phyloP scores from a whole-genome alignment of 306 rosid genomes.

The Cicer judaicum region DNA sequence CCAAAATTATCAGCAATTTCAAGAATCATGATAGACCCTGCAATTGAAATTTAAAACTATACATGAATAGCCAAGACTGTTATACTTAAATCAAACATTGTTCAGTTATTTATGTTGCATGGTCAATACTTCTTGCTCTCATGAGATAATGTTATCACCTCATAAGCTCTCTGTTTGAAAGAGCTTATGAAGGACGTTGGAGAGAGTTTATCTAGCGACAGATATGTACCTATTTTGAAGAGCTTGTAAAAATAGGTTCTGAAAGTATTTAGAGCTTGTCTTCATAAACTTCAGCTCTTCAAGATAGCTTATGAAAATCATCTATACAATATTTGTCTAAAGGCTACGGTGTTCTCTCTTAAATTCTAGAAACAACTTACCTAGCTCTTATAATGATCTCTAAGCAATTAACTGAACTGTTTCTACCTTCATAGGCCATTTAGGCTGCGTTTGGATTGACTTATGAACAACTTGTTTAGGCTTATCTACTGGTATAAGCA shows the following conservation, averaged over 20 bases:
- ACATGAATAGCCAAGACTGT: background rate
- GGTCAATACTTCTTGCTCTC: background rate
- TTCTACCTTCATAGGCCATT: background rate
- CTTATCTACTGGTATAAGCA: too few relatives aligned
- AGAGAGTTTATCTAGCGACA: background rate
- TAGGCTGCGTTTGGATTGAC: too few relatives aligned
- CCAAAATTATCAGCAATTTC: background rate
- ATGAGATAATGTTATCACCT: constrained; percentile 1
- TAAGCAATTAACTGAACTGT: background rate
- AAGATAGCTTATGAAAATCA: background rate
- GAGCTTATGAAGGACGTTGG: background rate
- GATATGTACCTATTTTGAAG: background rate
- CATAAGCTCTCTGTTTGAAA: background rate
- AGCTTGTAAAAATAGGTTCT: background rate
- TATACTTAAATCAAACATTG: background rate
- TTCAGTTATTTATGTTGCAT: background rate
- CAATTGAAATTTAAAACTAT: constrained; percentile 1
- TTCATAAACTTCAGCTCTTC: background rate
- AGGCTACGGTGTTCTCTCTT: background rate
- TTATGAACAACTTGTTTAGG: too few relatives aligned
- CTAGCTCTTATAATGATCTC: background rate
- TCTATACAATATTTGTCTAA: background rate
- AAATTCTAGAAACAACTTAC: background rate
- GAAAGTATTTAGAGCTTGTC: background rate
- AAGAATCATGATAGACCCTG: background rate